Percentiles rank a stretch among this genome's conserved stretches.
These are phyloP conservation scores for Wickerhamiella pararugosa DNA, from an alignment of 1,139 yeast species.

Conservation along the genomic window DNA sequence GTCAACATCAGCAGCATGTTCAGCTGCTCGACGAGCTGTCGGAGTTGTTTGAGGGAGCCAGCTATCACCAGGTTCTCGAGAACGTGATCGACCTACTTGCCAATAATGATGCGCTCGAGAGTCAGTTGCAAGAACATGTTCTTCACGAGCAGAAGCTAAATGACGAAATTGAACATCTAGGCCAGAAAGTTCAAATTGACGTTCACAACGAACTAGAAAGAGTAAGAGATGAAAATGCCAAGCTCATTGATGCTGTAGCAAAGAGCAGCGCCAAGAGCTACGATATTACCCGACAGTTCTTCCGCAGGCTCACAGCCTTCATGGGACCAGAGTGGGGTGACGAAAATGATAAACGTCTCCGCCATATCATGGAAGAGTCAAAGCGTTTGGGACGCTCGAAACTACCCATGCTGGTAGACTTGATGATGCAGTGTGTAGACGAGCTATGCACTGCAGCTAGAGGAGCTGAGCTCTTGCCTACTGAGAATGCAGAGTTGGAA, in stretches of 20 bases:
- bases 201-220: conserved; percentile 1
- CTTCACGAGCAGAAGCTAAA: conserved; percentile 1
- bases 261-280: conserved; percentile 4
- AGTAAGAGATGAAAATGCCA: not conserved
- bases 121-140: conserved; percentile 4
- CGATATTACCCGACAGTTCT: conserved; percentile 8
- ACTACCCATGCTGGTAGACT: conserved; percentile 13
- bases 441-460: conserved; percentile 10
- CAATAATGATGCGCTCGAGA: conserved; percentile 7
- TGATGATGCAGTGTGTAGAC: conserved; percentile 11
- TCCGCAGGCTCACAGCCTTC: conserved; percentile 8
- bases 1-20: not conserved
- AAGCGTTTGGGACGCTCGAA: conserved; percentile 9
- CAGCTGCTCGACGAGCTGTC: not conserved
- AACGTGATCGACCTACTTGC: conserved; percentile 3
- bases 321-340: conserved; percentile 9
- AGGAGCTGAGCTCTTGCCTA: conserved; percentile 6
- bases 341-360: conserved; percentile 7
- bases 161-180: conserved; percentile 2
- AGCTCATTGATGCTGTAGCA: conserved; percentile 5
- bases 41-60: not conserved
- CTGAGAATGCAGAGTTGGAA: conserved; percentile 5
- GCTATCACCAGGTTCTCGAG: not conserved
- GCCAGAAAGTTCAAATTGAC: not conserved
- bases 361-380: conserved; percentile 8